Base-by-base conservation (phyloP, 2,329 filamentous ascomycete genomes). In the Exophiala lecanii-corni region DNA sequence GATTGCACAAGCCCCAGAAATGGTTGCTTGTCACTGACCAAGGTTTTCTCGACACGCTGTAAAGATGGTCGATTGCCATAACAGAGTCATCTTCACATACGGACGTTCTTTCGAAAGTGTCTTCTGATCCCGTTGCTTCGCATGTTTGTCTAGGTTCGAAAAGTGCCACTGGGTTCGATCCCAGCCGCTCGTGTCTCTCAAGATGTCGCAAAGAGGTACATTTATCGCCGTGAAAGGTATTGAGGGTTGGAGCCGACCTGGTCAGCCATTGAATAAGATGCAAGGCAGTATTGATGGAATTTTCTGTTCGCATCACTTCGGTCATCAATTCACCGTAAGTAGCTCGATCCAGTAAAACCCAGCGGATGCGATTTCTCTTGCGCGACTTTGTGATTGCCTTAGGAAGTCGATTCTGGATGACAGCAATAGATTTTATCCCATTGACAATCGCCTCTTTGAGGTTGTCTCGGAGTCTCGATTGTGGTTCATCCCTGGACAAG, bases 281-380 rank as follows among this genome's bases (percentile, higher is more conserved):
- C 30, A 32, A 32, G n/a, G 30, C 30, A 6, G 30, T 13, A 32
- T 32, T 32, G 30, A 32, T 32, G n/a, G 30, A 32, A 13, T 13
- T 32, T 13, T 32, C 30, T 32, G 30, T 13, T 32, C 30, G 5
- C 5, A 13, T 13, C 30, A 32, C 30, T 32, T 6, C 30, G 5
- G 30, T 13, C 30, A 32, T 32, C n/a, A 32, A 13, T 32, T 32
- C 30, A 13, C 5, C 30, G 30, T 32, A 32, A 32, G 30, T 32
- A 32, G n/a, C n/a, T 13, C n/a, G 5, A 12, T 39, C 37, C 7
- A 9, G 15, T 30, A 30, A 16, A 15, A 39, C 3, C 37, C 37
- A 39, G 19, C 37, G 37, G 10, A 39, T 15, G 36, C 15, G 10
- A 31, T 28, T 39, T 17, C 5, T 28, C 37, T 32, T 39, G 13